Conservation (phyloP, 202 grass and related monocot species). For the Musa balbisiana region DNA sequence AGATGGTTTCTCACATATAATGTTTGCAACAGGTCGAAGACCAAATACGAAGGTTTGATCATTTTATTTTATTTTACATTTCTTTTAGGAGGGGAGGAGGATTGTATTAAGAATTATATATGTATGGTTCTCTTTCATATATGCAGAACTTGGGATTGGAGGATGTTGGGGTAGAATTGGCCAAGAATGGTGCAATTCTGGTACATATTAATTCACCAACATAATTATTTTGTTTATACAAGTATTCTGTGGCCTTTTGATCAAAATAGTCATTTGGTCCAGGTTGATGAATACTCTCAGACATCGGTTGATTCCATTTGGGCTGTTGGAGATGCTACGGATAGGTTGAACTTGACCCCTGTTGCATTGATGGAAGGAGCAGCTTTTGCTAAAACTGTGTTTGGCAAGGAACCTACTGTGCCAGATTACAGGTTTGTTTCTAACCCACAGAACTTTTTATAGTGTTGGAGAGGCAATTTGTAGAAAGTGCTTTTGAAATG, state of each 20-base stretch:
- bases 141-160: constrained; percentile 86
- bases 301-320: constrained; percentile 86
- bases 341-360: constrained; percentile 87
- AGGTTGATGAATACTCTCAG: constrained; percentile 82
- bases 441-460: background rate
- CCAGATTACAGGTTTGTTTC: constrained; percentile 47
- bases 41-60: constrained; percentile 77
- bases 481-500: background rate
- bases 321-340: constrained; percentile 26
- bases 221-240: background rate
- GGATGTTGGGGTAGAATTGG: constrained; percentile 66
- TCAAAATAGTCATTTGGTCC: background rate
- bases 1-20: constrained; percentile 65
- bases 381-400: constrained; percentile 65
- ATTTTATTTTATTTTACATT: constrained; percentile 13
- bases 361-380: constrained; percentile 94
- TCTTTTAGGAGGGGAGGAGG: background rate
- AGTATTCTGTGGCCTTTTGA: background rate
- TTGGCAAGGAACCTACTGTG: constrained; percentile 68
- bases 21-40: constrained; percentile 89
- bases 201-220: constrained; percentile 24
- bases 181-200: constrained; percentile 59
- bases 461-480: background rate
- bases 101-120: background rate
- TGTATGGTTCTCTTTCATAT: constrained; percentile 7